Percentiles rank a stretch among this genome's conserved stretches.
These are phyloP conservation scores for Pseudocercospora pini-densiflorae DNA, from an alignment of 2,329 filamentous ascomycete genomes.

Conservation along the genomic window DNA sequence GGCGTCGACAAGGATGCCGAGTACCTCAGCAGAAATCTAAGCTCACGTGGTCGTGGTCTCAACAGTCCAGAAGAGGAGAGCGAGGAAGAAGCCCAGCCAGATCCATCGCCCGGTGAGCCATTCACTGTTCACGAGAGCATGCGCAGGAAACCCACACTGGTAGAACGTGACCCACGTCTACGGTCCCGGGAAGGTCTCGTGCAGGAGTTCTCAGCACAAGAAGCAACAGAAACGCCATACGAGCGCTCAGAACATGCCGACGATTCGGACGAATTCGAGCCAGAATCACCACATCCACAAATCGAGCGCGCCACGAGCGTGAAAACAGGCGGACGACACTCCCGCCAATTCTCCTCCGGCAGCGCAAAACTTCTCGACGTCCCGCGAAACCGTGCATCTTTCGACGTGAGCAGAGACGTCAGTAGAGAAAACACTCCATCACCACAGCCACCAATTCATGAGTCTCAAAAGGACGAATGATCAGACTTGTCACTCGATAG, in stretches of 20 bases:
- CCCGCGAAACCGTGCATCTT: constrained; percentile 13
- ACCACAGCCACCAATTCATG: constrained; percentile 14
- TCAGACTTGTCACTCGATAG: not conserved
- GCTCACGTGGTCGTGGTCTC: constrained; percentile 11
- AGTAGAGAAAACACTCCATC: constrained; percentile 16
- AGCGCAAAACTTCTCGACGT: constrained; percentile 73
- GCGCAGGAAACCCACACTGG: constrained; percentile 65
- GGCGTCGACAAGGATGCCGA: constrained; percentile 67
- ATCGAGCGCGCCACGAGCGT: constrained; percentile 73
- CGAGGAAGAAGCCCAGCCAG: constrained; percentile 25
- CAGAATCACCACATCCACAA: constrained; percentile 29
- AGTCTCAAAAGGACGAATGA: constrained; percentile 9
- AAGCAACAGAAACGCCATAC: constrained; percentile 30
- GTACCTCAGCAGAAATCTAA: constrained; percentile 58
- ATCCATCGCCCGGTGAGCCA: constrained; percentile 24
- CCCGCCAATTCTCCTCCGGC: constrained; percentile 74
- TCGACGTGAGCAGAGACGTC: constrained; percentile 11
- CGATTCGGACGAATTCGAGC: constrained; percentile 27
- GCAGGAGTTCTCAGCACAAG: constrained; percentile 53
- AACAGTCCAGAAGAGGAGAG: constrained; percentile 49
- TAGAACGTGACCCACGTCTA: constrained; percentile 63
- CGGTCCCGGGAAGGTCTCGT: constrained; percentile 66
- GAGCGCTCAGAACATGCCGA: constrained; percentile 30
- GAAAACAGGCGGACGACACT: constrained; percentile 64
- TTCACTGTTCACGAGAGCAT: constrained; percentile 52